A percentile compares a stretch with the other conserved stretches of the same genome.
Evolutionary conservation across 495 filamentous ascomycete species (phyloP).

Genomic region (Xylaria acuta): DNA sequence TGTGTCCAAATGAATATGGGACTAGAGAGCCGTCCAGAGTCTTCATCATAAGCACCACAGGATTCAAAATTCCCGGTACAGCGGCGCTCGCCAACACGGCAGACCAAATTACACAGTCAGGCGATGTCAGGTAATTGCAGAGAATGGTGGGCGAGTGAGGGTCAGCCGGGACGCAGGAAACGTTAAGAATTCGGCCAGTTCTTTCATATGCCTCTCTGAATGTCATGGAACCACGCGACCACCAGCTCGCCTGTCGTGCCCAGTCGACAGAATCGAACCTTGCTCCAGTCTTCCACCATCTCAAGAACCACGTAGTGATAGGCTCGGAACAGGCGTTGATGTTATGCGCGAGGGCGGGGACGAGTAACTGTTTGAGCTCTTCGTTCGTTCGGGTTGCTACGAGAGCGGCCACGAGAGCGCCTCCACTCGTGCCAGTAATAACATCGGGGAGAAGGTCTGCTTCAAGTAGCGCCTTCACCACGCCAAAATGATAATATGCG

Average conservation of each 20-base stretch:
- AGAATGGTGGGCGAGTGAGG: slow-evolving; percentile 92
- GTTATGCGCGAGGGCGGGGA: slow-evolving; percentile 81
- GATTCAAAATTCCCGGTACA: slow-evolving; percentile 94
- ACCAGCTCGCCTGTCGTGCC: slow-evolving; percentile 88
- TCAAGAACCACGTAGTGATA: slow-evolving; percentile 73
- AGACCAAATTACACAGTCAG: slow-evolving; percentile 98
- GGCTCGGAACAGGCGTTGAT: slow-evolving; percentile 86
- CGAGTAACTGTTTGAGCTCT: slow-evolving; percentile 82
- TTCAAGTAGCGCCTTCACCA: slow-evolving; percentile 89
- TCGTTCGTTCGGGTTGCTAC: slow-evolving; percentile 90
- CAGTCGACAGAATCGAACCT: slow-evolving; percentile 93
- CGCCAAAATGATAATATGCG: slow-evolving; percentile 96
- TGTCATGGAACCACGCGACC: slow-evolving; percentile 84
- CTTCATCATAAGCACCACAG: slow-evolving; percentile 97
- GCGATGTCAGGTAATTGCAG: slow-evolving; percentile 90
- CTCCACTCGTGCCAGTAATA: slow-evolving; percentile 94
- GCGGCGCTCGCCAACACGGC: slow-evolving; percentile 95
- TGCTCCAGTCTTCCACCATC: slow-evolving; percentile 93
- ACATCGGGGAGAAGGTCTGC: slow-evolving; percentile 86
- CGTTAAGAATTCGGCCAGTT: slow-evolving; percentile 92
- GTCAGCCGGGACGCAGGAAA: slow-evolving; percentile 95
- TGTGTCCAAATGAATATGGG: slow-evolving; percentile 92
- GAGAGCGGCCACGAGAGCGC: slow-evolving; percentile 87
- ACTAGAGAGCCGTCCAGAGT: slow-evolving; percentile 70
- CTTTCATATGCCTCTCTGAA: slow-evolving; percentile 95